phyloP scores from a whole-genome alignment of 2,329 filamentous ascomycete genomes.

The Botrytis medusae region DNA sequence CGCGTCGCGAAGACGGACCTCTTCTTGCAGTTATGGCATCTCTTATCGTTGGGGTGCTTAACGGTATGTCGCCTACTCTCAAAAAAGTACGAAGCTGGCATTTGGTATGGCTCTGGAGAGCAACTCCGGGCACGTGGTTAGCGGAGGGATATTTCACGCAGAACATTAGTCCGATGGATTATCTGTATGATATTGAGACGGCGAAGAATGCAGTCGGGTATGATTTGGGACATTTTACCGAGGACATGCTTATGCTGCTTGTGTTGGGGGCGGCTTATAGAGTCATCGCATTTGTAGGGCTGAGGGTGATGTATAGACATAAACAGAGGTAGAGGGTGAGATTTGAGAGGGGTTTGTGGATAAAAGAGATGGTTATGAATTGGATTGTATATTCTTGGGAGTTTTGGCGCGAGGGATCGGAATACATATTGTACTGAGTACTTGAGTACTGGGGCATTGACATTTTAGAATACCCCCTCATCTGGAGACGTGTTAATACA shows the following conservation, averaged over 20 bases:
- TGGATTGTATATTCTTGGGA: not conserved
- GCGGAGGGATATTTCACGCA: conserved; percentile 56
- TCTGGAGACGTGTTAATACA: not conserved
- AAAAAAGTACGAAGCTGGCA: conserved; percentile 46
- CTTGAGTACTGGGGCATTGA: not conserved
- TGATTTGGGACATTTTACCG: conserved; percentile 45
- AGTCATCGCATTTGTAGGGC: conserved; percentile 46
- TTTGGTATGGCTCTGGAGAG: conserved; percentile 52
- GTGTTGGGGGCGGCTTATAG: conserved; percentile 33
- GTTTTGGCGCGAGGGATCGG: not conserved
- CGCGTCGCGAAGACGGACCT: conserved; percentile 56
- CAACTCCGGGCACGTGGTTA: conserved; percentile 55
- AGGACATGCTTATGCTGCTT: conserved; percentile 48
- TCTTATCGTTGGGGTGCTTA: conserved; percentile 55
- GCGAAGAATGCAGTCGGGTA: conserved; percentile 49
- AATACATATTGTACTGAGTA: not conserved
- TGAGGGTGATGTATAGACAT: conserved; percentile 37
- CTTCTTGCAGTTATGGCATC: conserved; percentile 55
- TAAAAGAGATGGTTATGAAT: not conserved
- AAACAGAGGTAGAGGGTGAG: conserved; percentile 30
- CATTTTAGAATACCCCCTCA: not conserved
- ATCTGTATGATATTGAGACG: conserved; percentile 52
- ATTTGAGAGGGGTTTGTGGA: not conserved
- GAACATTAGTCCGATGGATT: conserved; percentile 49
- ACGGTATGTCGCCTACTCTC: conserved; percentile 53